These are phyloP conservation scores for Aurifilum marmelostoma DNA, from an alignment of 2,329 filamentous ascomycete genomes.

Conservation along the genomic window DNA sequence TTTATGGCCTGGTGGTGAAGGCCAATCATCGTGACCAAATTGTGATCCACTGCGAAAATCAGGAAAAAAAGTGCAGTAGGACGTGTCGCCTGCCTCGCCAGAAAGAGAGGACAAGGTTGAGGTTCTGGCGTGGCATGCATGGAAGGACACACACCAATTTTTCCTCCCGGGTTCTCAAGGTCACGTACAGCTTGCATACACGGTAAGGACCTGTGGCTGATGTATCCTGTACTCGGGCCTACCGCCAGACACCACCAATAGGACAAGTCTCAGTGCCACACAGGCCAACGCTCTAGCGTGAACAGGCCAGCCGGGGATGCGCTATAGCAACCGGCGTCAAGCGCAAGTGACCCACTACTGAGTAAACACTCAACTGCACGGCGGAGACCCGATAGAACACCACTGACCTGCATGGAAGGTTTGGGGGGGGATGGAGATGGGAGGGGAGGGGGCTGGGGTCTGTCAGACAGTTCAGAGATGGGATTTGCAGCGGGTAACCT, in stretches of 20 bases:
- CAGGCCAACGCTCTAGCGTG: not conserved
- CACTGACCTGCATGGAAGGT: constrained; percentile 5
- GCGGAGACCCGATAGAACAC: constrained; percentile 8
- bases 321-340: constrained; percentile 9
- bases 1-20: not conserved
- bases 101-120: not conserved
- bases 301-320: constrained; percentile 3
- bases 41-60: not conserved
- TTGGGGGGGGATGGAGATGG: no score
- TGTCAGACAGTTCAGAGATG: not conserved
- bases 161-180: not conserved
- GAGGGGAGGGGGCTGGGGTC: constrained; percentile 1
- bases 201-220: not conserved
- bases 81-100: not conserved
- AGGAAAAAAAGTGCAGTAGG: not conserved
- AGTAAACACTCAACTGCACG: constrained; percentile 7
- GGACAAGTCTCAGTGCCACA: constrained; percentile 4
- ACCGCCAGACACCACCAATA: not conserved
- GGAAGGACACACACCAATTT: not conserved
- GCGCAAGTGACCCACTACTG: not conserved
- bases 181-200: constrained; percentile 4
- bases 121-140: not conserved
- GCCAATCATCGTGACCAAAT: not conserved
- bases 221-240: not conserved
- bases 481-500: not conserved